Evolutionary conservation across 106 monocot genomes (phyloP).

Genomic region (Gastrodia elata): DNA sequence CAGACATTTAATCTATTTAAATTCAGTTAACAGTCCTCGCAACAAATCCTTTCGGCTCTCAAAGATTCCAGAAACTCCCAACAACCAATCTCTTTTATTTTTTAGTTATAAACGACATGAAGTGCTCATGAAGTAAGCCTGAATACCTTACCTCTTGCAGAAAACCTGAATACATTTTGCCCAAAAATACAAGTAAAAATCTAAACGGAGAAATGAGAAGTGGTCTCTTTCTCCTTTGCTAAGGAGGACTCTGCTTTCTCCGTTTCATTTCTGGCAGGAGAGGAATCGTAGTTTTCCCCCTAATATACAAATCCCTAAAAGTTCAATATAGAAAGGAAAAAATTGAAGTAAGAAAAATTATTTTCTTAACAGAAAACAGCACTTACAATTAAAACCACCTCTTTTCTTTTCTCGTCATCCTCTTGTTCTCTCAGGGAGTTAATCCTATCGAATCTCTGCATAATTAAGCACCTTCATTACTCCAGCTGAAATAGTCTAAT

Average conservation of each 20-base stretch:
- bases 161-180: no score
- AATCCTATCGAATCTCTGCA: conserved; percentile 10
- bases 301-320: background rate
- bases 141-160: no score
- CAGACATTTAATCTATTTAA: no score
- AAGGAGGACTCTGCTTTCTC: background rate
- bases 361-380: background rate
- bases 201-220: background rate
- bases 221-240: background rate
- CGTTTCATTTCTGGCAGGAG: background rate
- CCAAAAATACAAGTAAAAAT: no score
- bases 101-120: no score
- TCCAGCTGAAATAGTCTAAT: no score
- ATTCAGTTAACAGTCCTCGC: no score
- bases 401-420: conserved; percentile 16
- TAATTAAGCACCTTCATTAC: no score
- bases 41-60: no score
- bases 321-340: background rate
- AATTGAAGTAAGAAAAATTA: background rate
- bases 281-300: background rate
- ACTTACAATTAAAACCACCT: conserved; percentile 14
- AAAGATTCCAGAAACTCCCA: no score
- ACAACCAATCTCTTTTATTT: no score
- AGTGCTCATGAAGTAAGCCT: no score
- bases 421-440: conserved; percentile 14